Evolutionary conservation across 345 rosid species (phyloP).

Genomic region (Odontarrhena argentea): DNA sequence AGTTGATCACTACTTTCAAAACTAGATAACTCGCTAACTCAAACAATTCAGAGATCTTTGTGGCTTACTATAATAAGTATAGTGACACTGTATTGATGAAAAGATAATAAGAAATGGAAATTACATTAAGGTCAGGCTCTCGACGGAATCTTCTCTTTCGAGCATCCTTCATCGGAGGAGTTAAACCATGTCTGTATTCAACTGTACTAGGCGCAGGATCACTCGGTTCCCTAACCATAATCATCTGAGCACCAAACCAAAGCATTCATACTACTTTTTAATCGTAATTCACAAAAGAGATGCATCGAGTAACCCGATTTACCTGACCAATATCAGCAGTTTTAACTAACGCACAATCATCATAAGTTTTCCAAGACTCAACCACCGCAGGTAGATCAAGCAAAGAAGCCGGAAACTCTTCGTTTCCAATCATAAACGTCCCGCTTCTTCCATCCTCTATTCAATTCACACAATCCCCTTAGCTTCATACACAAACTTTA

Average conservation of each 20-base stretch:
- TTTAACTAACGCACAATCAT: slow-evolving; percentile 85
- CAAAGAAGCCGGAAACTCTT: slow-evolving; percentile 74
- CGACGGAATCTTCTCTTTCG: slow-evolving; percentile 94
- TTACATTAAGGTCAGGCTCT: slow-evolving; percentile 97
- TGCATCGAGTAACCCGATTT: neutral
- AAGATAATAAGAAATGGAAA: neutral
- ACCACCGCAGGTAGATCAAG: slow-evolving; percentile 90
- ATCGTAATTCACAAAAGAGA: neutral
- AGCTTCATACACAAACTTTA: neutral
- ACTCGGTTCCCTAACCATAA: slow-evolving; percentile 85
- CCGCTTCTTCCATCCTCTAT: slow-evolving; percentile 93
- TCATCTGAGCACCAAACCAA: slow-evolving; percentile 57
- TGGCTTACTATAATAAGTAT: neutral
- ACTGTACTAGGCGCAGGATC: slow-evolving; percentile 76
- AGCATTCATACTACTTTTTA: neutral
- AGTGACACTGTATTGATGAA: neutral
- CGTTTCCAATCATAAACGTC: slow-evolving; percentile 70
- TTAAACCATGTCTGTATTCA: slow-evolving; percentile 92
- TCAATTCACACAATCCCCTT: slow-evolving; percentile 9
- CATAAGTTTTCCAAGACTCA: slow-evolving; percentile 92
- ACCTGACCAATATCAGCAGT: slow-evolving; percentile 97
- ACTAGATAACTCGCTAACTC: too few species aligned
- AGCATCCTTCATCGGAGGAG: slow-evolving; percentile 98
- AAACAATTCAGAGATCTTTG: too few species aligned
- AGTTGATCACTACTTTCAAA: too few species aligned